phyloP scores from a whole-genome alignment of 2,329 filamentous ascomycete genomes.

The Coleophoma cylindrospora region DNA sequence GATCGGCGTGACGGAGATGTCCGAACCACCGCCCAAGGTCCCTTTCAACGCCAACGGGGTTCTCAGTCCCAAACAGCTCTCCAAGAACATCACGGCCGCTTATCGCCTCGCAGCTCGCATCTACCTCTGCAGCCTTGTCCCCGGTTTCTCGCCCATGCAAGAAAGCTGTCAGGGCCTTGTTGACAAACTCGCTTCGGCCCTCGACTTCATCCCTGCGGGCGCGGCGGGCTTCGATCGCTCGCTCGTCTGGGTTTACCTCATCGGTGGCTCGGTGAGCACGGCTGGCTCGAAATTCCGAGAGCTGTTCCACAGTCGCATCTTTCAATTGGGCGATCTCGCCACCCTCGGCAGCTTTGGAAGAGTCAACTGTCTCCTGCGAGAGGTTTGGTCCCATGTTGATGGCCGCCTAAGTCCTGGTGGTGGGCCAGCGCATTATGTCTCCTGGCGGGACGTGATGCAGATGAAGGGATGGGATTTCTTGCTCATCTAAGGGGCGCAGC shows the following conservation, averaged over 20 bases:
- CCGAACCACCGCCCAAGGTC: conserved; percentile 50
- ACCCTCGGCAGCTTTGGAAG: conserved; percentile 82
- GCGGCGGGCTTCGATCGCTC: conserved; percentile 81
- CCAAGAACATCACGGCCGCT: conserved; percentile 81
- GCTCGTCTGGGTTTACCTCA: conserved; percentile 87
- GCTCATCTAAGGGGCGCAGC: conserved; percentile 57
- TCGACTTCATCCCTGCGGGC: conserved; percentile 79
- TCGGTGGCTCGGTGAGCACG: conserved; percentile 75
- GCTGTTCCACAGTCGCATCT: conserved; percentile 72
- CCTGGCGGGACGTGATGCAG: conserved; percentile 94
- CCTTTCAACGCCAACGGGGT: conserved; percentile 66
- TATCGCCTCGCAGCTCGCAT: conserved; percentile 92
- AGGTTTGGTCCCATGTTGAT: conserved; percentile 77
- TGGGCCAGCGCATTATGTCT: conserved; percentile 60
- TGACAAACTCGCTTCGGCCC: conserved; percentile 68
- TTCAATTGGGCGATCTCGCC: conserved; percentile 70
- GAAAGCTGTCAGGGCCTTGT: conserved; percentile 72
- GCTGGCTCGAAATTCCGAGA: conserved; percentile 69
- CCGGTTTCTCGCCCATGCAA: conserved; percentile 75
- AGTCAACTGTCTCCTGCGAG: conserved; percentile 70
- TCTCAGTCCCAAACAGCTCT: conserved; percentile 77
- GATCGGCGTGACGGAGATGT: conserved; percentile 74
- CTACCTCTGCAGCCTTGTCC: conserved; percentile 93
- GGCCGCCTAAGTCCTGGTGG: conserved; percentile 33
- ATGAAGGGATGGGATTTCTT: conserved; percentile 90